Evolutionary conservation across 75 land plant species (phyloP).

Genomic region (Sequoia sempervirens): DNA sequence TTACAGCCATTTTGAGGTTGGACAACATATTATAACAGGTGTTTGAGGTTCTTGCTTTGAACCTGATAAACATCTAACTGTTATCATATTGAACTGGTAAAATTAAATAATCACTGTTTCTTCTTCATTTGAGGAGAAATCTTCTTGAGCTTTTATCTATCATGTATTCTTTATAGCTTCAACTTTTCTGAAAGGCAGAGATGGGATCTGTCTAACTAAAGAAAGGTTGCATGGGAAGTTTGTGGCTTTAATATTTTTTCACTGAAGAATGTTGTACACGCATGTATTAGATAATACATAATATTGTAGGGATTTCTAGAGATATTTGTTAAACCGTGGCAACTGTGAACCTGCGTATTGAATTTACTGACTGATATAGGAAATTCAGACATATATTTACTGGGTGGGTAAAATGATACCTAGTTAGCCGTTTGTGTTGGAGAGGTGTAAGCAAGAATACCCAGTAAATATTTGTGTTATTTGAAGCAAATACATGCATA

Average conservation of each 20-base stretch:
- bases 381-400: too few relatives aligned
- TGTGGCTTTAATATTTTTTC: background rate
- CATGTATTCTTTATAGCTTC: background rate
- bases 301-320: background rate
- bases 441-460: too few relatives aligned
- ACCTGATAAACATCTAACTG: background rate
- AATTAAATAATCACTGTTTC: background rate
- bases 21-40: background rate
- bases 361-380: too few relatives aligned
- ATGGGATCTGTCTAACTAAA: background rate
- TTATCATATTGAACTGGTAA: background rate
- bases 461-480: too few relatives aligned
- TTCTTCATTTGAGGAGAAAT: background rate
- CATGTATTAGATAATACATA: background rate
- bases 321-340: background rate
- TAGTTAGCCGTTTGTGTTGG: too few relatives aligned
- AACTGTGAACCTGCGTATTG: too few relatives aligned
- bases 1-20: background rate
- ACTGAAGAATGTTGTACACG: background rate
- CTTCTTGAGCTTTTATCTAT: background rate
- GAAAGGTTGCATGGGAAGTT: background rate
- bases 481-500: too few relatives aligned
- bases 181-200: background rate
- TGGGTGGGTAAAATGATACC: too few relatives aligned
- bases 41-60: slow-evolving; percentile 1